Evolutionary conservation across 2,329 filamentous ascomycete species (phyloP).

Genomic region (Cyanodermella asteris): DNA sequence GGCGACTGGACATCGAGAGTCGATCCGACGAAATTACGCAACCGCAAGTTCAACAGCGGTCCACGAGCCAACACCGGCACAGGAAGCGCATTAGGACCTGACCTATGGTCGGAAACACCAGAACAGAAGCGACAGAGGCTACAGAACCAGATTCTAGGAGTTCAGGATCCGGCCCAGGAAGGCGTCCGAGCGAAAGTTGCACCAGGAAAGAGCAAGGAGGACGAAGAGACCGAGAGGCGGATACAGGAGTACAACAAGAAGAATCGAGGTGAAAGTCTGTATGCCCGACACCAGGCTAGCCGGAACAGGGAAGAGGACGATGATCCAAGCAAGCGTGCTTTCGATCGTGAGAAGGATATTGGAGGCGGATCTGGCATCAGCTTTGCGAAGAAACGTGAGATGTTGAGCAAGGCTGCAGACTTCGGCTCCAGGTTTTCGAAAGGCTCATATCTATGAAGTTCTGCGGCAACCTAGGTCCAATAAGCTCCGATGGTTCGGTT

Average conservation of each 20-base stretch:
- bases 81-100: constrained; percentile 15
- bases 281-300: constrained; percentile 24
- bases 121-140: constrained; percentile 67
- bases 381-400: constrained; percentile 49
- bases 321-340: constrained; percentile 72
- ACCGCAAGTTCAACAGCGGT: constrained; percentile 60
- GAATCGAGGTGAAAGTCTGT: constrained; percentile 20
- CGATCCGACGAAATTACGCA: constrained; percentile 66
- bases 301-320: constrained; percentile 47
- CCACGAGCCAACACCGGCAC: constrained; percentile 29
- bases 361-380: constrained; percentile 50
- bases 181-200: constrained; percentile 16
- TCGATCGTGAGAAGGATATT: constrained; percentile 91
- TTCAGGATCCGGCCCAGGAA: constrained; percentile 19
- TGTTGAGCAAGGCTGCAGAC: constrained; percentile 57
- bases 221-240: constrained; percentile 24
- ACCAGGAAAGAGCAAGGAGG: constrained; percentile 11
- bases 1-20: constrained; percentile 34
- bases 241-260: constrained; percentile 38
- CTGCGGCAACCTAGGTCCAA: no score
- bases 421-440: constrained; percentile 67
- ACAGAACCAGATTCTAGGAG: constrained; percentile 62
- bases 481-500: no score
- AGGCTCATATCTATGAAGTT: constrained; percentile 36
- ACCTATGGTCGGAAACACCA: constrained; percentile 79